These are phyloP conservation scores for Actinomortierella ambigua DNA, from an alignment of 371 early-diverging fungal species.

Conservation along the genomic window DNA sequence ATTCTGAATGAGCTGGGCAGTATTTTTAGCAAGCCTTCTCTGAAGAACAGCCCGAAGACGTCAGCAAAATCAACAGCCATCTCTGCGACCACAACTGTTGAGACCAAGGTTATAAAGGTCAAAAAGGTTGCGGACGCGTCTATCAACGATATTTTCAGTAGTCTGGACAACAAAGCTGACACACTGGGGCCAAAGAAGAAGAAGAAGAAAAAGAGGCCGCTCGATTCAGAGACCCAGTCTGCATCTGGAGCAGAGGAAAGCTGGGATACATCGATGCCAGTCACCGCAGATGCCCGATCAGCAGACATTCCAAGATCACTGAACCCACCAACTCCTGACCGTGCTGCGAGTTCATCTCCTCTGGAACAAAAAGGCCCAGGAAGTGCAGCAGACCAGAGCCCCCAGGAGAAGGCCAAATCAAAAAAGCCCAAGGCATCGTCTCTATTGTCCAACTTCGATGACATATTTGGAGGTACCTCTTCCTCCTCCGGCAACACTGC, in stretches of 20 bases:
- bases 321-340: neutral
- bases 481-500: neutral
- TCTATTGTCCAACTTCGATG: conserved; percentile 21
- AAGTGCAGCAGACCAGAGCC: neutral
- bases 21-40: neutral
- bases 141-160: neutral
- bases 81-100: neutral
- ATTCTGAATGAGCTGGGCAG: conserved; percentile 12
- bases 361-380: neutral
- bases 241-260: neutral
- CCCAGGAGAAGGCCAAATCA: neutral
- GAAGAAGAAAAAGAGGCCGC: conserved; percentile 6
- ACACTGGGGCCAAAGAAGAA: neutral
- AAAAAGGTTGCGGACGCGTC: too few relatives aligned
- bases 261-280: too few relatives aligned
- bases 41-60: neutral
- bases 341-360: neutral
- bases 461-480: conserved; percentile 8
- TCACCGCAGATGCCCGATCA: too few relatives aligned
- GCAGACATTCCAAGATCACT: neutral
- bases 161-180: neutral
- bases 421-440: too few relatives aligned
- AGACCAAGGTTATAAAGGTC: too few relatives aligned
- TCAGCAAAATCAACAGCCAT: neutral
- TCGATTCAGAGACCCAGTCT: neutral